These are phyloP conservation scores for Rhizopogon vesiculosus DNA, from an alignment of 768 basidiomycete species.

Conservation along the genomic window DNA sequence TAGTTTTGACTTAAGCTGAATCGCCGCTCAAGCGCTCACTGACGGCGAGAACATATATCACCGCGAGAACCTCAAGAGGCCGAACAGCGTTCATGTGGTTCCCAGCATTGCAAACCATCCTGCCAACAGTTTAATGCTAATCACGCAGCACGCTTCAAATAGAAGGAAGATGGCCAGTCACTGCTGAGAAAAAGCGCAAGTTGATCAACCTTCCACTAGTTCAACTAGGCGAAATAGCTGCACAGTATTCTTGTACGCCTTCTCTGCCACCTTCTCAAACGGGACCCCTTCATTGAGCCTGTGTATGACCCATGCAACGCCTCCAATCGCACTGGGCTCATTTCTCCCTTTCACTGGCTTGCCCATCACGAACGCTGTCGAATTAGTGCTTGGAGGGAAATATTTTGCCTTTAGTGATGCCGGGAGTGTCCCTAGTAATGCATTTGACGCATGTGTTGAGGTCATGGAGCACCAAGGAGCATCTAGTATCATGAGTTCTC, in stretches of 20 bases:
- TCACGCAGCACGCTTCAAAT: too few relatives aligned
- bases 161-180: too few relatives aligned
- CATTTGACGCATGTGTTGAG: conserved; percentile 57
- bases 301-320: conserved; percentile 70
- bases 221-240: conserved; percentile 52
- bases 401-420: conserved; percentile 41
- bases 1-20: too few relatives aligned
- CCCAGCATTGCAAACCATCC: too few relatives aligned
- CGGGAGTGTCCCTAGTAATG: conserved; percentile 44
- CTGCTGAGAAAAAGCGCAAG: too few relatives aligned
- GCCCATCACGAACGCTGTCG: conserved; percentile 54
- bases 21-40: too few relatives aligned
- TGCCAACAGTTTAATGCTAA: too few relatives aligned
- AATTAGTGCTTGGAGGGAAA: conserved; percentile 46
- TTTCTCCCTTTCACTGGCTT: conserved; percentile 73
- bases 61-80: too few relatives aligned
- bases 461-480: conserved; percentile 74
- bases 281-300: conserved; percentile 39
- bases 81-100: too few relatives aligned
- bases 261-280: conserved; percentile 51
- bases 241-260: conserved; percentile 60
- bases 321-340: conserved; percentile 63
- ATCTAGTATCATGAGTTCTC: conserved; percentile 32
- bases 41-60: too few relatives aligned
- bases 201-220: neutral